These are phyloP conservation scores for Helenozyma baotianmanensis DNA, from an alignment of 805 yeast genomes.

Conservation along the genomic window DNA sequence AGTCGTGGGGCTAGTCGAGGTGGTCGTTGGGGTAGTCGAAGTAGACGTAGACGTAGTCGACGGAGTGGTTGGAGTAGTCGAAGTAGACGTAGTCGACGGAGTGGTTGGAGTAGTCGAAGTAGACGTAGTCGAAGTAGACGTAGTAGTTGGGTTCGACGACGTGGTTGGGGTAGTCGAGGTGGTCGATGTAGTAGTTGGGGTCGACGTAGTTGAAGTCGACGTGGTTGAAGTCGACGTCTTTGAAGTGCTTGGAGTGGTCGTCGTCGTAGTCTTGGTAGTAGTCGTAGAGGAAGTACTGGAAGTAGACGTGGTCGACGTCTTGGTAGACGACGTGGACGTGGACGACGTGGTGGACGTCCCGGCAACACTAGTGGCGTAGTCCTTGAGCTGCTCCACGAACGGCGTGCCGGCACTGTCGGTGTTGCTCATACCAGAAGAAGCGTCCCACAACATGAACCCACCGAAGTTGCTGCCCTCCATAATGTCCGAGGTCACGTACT, in stretches of 20 bases:
- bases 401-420: slow-evolving; percentile 16
- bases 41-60: too few relatives aligned
- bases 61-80: too few relatives aligned
- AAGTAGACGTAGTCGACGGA: too few relatives aligned
- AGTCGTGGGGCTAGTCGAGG: too few relatives aligned
- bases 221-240: slow-evolving; percentile 1
- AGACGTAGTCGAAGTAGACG: not conserved
- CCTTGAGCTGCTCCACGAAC: slow-evolving; percentile 6
- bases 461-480: slow-evolving; percentile 39
- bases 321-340: not conserved
- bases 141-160: not conserved
- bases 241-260: slow-evolving; percentile 2
- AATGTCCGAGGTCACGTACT: slow-evolving; percentile 10
- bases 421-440: slow-evolving; percentile 52
- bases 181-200: not conserved
- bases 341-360: slow-evolving; percentile 1
- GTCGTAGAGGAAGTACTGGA: not conserved
- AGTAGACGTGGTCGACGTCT: not conserved
- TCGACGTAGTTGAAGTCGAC: slow-evolving; percentile 1
- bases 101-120: too few relatives aligned
- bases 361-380: not conserved
- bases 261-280: not conserved
- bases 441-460: slow-evolving; percentile 85
- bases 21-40: too few relatives aligned
- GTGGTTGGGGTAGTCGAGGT: too few relatives aligned